Conservation (phyloP, 108 stramenopile species). For the Nitzschia inconspicua region DNA sequence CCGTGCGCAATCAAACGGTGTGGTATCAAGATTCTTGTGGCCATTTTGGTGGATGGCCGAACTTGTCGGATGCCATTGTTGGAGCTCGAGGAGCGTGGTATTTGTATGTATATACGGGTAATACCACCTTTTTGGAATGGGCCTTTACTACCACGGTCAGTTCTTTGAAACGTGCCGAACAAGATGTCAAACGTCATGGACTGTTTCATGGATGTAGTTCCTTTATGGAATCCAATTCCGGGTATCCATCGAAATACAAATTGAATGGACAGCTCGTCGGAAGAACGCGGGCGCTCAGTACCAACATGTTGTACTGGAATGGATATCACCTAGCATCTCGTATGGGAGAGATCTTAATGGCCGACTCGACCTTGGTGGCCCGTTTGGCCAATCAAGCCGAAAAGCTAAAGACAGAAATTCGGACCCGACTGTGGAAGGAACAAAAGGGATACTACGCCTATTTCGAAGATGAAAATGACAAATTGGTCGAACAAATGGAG, state of each 20-base stretch:
- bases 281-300: constrained; percentile 37
- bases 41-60: constrained; percentile 39
- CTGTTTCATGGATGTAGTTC: constrained; percentile 30
- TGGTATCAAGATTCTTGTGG: constrained; percentile 32
- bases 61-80: constrained; percentile 40
- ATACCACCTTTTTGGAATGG: constrained; percentile 34
- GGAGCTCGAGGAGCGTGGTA: constrained; percentile 35
- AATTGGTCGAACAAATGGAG: constrained; percentile 6
- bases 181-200: background rate
- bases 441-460: constrained; percentile 25
- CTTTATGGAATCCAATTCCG: constrained; percentile 41
- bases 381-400: constrained; percentile 12
- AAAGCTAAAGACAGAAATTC: constrained; percentile 4
- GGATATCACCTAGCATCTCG: constrained; percentile 28
- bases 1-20: constrained; percentile 2
- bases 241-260: constrained; percentile 34
- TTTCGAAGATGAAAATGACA: constrained; percentile 27
- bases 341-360: constrained; percentile 30
- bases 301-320: constrained; percentile 34
- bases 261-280: constrained; percentile 21
- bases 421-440: constrained; percentile 22
- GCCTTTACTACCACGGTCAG: constrained; percentile 28
- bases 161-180: constrained; percentile 27
- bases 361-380: background rate
- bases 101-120: constrained; percentile 27